Conservation (phyloP, 495 filamentous ascomycete genomes). For the Trichoderma virens region DNA sequence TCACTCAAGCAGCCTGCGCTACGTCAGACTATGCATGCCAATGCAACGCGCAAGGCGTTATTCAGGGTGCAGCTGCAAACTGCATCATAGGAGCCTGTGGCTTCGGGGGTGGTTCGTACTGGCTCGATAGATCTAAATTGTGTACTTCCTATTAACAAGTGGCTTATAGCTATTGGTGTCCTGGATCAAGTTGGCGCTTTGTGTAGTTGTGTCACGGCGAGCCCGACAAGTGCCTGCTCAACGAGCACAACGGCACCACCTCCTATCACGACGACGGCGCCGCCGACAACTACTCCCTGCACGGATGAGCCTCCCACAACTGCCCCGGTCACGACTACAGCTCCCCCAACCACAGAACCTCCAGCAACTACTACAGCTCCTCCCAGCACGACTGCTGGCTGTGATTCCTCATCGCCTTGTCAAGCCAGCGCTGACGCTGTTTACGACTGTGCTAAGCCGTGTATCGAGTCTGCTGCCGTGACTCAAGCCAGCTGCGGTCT, state of each 20-base stretch:
- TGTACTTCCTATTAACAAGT: no score
- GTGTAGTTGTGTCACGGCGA: not conserved
- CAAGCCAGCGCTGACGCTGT: not conserved
- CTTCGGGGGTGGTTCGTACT: not conserved
- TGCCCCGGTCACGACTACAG: not conserved
- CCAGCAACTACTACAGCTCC: not conserved
- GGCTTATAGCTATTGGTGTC: not conserved
- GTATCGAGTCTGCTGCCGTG: not conserved
- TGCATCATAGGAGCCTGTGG: conserved; percentile 12
- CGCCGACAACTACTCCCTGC: not conserved
- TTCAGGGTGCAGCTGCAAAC: not conserved
- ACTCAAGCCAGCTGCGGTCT: not conserved
- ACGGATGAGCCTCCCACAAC: not conserved
- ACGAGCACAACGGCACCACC: not conserved
- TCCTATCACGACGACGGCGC: not conserved
- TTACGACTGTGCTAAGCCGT: not conserved
- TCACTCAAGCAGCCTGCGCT: conserved; percentile 8
- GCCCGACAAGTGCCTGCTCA: not conserved
- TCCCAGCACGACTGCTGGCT: not conserved
- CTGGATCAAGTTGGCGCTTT: not conserved
- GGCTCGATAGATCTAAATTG: not conserved
- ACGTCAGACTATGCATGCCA: conserved; percentile 11
- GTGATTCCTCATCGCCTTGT: not conserved
- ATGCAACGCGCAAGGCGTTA: not conserved
- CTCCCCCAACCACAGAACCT: not conserved